Base-by-base conservation (phyloP, 371 early-diverging fungal genomes). In the Conidiobolus incongruus region DNA sequence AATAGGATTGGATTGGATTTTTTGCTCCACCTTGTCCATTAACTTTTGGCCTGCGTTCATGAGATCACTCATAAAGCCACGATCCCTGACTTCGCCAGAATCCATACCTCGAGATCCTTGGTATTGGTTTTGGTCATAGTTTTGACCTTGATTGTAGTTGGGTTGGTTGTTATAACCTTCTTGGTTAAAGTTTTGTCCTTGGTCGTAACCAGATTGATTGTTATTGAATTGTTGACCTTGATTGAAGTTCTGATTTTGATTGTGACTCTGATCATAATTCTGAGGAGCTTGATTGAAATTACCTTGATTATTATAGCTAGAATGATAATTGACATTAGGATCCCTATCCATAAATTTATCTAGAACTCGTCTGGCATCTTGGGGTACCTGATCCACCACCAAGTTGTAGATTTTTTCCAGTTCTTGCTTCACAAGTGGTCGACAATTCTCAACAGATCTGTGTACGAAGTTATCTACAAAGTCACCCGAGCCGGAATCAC, bases 401-500 rank as follows among this genome's bases (percentile, higher is more conserved):
- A 19, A 17, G 7, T 43, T 20, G 20, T 43, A 43, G 8, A 43
- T 30, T 19, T 15, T n/a, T 22, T 43, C 33, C 21, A 43, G 20
- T 21, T 43, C 43, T 11, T 34, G 33, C 7, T 22, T 24, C 2
- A 43, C 43, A 4, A 43, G 15, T 10, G 43, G 43, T 4, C 43
- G 31, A 4, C 31, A 17, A 5, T 43, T 34, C 16, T 19, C 23
- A 12, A 43, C 10, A 24, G 43, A 43, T 12, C 20, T 20, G 31
- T 43, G 31, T 7, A 43, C 33, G 33, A 43, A 43, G 4, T 29
- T 43, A 22, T 43, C 43, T 10, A 43, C 33, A 30, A 43, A 43
- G 20, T 43, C 43, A 7, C 36, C 36, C 7, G 11, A 7, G 11
- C 36, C 36, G 10, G 6, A 15, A 17, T 43, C 43, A 7, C 34